These are phyloP conservation scores for Silene noctiflora DNA, from an alignment of 179 eudicot species.

Conservation along the genomic window DNA sequence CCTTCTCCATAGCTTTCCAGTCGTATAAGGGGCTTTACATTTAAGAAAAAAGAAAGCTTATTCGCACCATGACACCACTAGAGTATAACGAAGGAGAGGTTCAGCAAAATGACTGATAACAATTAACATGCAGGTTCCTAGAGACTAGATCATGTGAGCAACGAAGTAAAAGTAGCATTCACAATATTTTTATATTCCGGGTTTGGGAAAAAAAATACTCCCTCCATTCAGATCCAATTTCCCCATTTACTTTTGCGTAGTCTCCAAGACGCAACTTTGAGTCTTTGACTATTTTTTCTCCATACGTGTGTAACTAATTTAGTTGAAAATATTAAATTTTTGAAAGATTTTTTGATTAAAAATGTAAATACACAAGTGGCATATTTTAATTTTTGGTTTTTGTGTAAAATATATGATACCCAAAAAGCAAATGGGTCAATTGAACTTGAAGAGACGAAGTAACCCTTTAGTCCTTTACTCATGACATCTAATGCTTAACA, in stretches of 20 bases:
- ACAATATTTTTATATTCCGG: not conserved
- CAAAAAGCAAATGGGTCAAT: no score
- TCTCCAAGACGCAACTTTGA: no score
- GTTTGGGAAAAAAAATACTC: not conserved
- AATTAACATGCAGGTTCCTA: not conserved
- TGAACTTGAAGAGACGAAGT: no score
- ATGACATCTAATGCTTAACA: not conserved
- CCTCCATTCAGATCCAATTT: no score
- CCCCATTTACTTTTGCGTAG: no score
- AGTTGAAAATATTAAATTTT: no score
- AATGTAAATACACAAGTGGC: no score
- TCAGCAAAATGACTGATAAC: not conserved
- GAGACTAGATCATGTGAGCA: not conserved
- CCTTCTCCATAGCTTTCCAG: slow-evolving; percentile 88
- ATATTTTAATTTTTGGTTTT: no score
- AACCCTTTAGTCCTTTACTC: not conserved
- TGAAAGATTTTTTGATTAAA: no score
- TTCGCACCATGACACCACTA: not conserved
- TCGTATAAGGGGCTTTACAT: slow-evolving; percentile 79
- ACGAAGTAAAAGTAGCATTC: not conserved
- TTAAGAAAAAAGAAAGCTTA: slow-evolving; percentile 19
- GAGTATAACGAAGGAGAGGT: not conserved
- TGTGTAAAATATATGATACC: no score
- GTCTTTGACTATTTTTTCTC: no score
- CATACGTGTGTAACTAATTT: no score